phyloP scores from a whole-genome alignment of 1,139 yeast genomes.

The Suhomyces yuchorum region DNA sequence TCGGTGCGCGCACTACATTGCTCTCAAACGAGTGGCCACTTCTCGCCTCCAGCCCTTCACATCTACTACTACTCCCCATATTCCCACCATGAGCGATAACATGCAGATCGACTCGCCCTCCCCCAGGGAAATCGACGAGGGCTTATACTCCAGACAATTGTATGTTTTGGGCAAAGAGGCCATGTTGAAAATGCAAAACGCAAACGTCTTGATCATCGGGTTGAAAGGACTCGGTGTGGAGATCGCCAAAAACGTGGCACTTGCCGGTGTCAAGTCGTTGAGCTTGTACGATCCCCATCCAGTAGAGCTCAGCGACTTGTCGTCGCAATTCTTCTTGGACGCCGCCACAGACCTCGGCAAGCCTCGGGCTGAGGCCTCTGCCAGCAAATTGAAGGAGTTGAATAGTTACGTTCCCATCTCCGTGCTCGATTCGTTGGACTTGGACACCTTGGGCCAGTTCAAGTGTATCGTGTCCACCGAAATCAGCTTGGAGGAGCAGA shows the following conservation, averaged over 20 bases:
- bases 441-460: constrained; percentile 55
- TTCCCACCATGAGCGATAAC: constrained; percentile 29
- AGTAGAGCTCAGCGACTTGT: constrained; percentile 69
- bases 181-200: constrained; percentile 93
- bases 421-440: constrained; percentile 57
- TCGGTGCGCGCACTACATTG: constrained; percentile 2
- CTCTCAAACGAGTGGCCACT: not conserved
- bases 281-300: constrained; percentile 83
- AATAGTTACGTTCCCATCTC: constrained; percentile 88
- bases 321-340: constrained; percentile 83
- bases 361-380: constrained; percentile 74
- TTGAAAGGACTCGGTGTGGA: constrained; percentile 91
- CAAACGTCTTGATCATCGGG: constrained; percentile 87
- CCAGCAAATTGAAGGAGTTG: constrained; percentile 71
- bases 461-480: constrained; percentile 87
- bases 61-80: not conserved
- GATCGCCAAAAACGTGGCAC: constrained; percentile 92
- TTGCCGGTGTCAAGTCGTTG: constrained; percentile 95
- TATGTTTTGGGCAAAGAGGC: constrained; percentile 96
- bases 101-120: constrained; percentile 61
- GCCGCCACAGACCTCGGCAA: constrained; percentile 67
- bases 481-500: constrained; percentile 70
- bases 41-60: constrained; percentile 2
- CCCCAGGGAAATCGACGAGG: constrained; percentile 76
- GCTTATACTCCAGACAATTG: constrained; percentile 92